These are phyloP conservation scores for Apiotrichum sp. DNA, from an alignment of 1,284 basidiomycete genomes.

Conservation along the genomic window DNA sequence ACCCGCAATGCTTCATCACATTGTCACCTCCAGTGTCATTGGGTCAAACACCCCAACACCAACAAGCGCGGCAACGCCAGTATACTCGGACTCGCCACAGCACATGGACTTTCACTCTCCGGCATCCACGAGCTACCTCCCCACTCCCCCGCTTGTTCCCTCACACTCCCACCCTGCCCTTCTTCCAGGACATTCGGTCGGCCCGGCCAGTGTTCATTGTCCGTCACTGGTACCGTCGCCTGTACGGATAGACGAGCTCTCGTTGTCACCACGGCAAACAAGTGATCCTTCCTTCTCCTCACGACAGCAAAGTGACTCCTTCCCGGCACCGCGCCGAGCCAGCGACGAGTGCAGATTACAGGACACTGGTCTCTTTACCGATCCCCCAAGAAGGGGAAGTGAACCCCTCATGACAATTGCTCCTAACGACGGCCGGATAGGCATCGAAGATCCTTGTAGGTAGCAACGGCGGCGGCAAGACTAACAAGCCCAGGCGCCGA, in stretches of 20 bases:
- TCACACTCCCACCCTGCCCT: not conserved
- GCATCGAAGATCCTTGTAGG: conserved; percentile 41
- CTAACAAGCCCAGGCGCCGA: conserved; percentile 15
- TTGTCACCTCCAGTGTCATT: not conserved
- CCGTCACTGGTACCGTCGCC: not conserved
- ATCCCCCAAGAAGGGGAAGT: not conserved
- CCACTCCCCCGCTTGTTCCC: conserved; percentile 1
- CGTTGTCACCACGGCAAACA: not conserved
- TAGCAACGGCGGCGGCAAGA: too few relatives aligned
- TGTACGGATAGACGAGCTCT: not conserved
- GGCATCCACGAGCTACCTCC: conserved; percentile 6
- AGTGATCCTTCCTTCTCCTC: too few relatives aligned
- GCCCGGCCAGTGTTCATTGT: not conserved
- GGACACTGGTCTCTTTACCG: not conserved
- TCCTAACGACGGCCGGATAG: conserved; percentile 33
- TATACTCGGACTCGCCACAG: not conserved
- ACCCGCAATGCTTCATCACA: not conserved
- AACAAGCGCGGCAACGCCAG: not conserved
- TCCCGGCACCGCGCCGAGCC: not conserved
- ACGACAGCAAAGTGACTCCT: conserved; percentile 2
- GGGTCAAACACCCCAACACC: not conserved
- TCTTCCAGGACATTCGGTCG: not conserved
- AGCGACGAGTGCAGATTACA: not conserved
- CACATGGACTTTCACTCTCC: conserved; percentile 4
- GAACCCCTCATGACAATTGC: not conserved